Evolutionary conservation across 2,329 filamentous ascomycete genomes (phyloP).

Genomic region (Exophiala spinifera): DNA sequence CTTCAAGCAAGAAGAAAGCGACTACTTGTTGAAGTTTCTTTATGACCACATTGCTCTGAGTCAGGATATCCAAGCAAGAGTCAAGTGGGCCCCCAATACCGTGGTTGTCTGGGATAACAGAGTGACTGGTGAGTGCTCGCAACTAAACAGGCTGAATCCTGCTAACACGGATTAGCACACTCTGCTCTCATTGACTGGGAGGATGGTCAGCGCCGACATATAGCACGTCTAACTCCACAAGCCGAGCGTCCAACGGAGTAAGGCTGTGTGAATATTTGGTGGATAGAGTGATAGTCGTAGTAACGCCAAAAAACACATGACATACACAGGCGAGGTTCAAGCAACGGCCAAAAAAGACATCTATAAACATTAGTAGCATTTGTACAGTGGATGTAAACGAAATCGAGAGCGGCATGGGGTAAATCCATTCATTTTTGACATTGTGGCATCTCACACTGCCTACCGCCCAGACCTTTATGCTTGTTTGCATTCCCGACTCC

Average conservation of each 20-base stretch:
- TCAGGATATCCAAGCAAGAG: slow-evolving; percentile 48
- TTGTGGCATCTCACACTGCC: background rate
- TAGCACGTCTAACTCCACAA: slow-evolving; percentile 52
- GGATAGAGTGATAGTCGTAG: background rate
- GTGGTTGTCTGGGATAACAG: slow-evolving; percentile 39
- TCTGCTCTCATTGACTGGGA: slow-evolving; percentile 53
- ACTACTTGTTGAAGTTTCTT: slow-evolving; percentile 47
- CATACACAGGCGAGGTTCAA: too few species aligned
- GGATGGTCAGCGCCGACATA: slow-evolving; percentile 50
- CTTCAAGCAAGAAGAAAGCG: slow-evolving; percentile 47
- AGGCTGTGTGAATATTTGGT: background rate
- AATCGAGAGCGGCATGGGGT: background rate
- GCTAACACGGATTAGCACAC: slow-evolving; percentile 39
- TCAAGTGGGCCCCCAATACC: slow-evolving; percentile 49
- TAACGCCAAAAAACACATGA: background rate
- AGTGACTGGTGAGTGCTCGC: slow-evolving; percentile 10
- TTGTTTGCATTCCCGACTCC: slow-evolving; percentile 19
- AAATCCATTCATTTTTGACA: slow-evolving; percentile 12
- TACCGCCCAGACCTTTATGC: background rate
- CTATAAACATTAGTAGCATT: background rate
- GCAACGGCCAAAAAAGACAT: background rate
- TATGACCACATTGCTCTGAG: slow-evolving; percentile 47
- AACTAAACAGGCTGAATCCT: slow-evolving; percentile 29
- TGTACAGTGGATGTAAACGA: background rate
- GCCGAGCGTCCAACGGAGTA: slow-evolving; percentile 49